Base-by-base conservation (phyloP, 805 yeast species). In the Ogataea polymorpha region DNA sequence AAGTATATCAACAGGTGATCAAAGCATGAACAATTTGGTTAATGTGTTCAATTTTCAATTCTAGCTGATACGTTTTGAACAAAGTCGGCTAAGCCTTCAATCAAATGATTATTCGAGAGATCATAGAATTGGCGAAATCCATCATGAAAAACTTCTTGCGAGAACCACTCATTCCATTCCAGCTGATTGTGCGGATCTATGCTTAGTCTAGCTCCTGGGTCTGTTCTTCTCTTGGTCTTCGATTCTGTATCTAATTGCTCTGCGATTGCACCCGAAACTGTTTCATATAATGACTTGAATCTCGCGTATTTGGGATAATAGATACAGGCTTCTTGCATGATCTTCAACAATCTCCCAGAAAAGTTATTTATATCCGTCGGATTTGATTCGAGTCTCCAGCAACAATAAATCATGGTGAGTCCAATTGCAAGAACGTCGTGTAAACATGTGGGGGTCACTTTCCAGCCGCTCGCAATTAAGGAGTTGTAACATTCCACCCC, bases 81-180 rank as follows among this genome's bases (percentile, higher is more conserved):
- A 26, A 20, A 38, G 10, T 38, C 42, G 2, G 28, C 32, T 8
- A 38, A 18, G 5, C 37, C 36, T 6, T 38, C 42, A 7, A 38
- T 11, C 7, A 38, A 21, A 11, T 21, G 24, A 20, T 25, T 31
- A 21, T 16, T 32, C 4, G 48, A 45, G 4, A 50, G 35, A 34
- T 49, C 53, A 34, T 49, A 51, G 23, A 48, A 50, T 16, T 50
- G 54, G 16, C 39, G 47, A 31, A 55, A 55, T 11, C 55, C 49
- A 25, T 49, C 52, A 31, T 50, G 47, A 33, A 54, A 55, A 5
- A 51, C 49, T 18, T 52, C 58, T 14, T 55, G 54, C 3, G 55
- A 41, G 29, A 55, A 55, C 52, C 53, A 55, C 21, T 55, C 54
- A 32, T 49, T 46, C 56, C 56, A 52, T 21, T 50, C 53, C 23